These are phyloP conservation scores for Globisporangium alternatum DNA, from an alignment of 352 stramenopile genomes.

Conservation along the genomic window DNA sequence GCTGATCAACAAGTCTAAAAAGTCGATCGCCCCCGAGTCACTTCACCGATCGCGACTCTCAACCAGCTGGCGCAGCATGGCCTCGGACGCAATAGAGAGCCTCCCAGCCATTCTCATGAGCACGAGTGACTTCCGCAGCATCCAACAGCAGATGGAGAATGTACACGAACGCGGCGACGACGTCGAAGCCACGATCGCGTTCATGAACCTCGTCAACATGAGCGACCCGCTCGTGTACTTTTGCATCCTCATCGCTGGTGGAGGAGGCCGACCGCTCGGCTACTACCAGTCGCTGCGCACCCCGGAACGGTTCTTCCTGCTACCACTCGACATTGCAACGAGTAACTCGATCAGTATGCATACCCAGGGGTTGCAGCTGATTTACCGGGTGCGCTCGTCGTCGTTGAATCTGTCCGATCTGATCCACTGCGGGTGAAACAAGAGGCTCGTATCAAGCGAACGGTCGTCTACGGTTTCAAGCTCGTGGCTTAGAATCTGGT, in stretches of 20 bases:
- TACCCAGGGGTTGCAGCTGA: not conserved
- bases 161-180: slow-evolving; percentile 10
- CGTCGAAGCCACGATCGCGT: slow-evolving; percentile 19
- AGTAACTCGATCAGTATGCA: not conserved
- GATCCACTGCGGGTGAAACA: slow-evolving; percentile 11
- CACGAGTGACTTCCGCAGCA: not conserved
- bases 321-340: slow-evolving; percentile 1
- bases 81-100: not conserved
- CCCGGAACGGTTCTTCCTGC: slow-evolving; percentile 5
- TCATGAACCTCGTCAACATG: slow-evolving; percentile 42
- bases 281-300: not conserved
- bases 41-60: not conserved
- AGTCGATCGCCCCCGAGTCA: not conserved
- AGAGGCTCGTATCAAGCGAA: not conserved
- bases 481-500: too few relatives aligned
- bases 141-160: slow-evolving; percentile 8
- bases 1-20: not conserved
- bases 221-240: slow-evolving; percentile 39
- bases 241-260: slow-evolving; percentile 3
- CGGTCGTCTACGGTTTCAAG: too few relatives aligned
- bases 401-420: not conserved
- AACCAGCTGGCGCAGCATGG: slow-evolving; percentile 1
- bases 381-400: slow-evolving; percentile 4
- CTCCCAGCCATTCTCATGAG: slow-evolving; percentile 14
- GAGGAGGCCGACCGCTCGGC: not conserved